phyloP scores from a whole-genome alignment of 495 filamentous ascomycete species.

The Hypoxylon lenormandii region DNA sequence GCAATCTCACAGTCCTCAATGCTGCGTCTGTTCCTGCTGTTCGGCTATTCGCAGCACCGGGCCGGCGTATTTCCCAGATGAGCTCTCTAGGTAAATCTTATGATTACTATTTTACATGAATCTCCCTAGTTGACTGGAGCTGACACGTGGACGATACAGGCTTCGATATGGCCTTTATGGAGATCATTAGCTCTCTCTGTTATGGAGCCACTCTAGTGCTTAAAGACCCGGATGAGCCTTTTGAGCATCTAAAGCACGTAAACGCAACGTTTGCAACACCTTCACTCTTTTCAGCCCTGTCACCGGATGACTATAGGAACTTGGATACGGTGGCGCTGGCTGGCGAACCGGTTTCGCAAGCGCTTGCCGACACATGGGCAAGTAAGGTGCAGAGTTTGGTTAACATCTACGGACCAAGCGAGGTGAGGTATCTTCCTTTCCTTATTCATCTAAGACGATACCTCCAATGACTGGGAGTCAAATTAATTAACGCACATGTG shows the following conservation, averaged over 20 bases:
- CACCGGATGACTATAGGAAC: slow-evolving; percentile 37
- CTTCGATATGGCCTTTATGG: slow-evolving; percentile 45
- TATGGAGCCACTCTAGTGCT: slow-evolving; percentile 45
- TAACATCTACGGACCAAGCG: slow-evolving; percentile 53
- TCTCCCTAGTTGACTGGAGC: slow-evolving; percentile 32
- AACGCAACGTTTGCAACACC: slow-evolving; percentile 45
- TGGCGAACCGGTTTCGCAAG: slow-evolving; percentile 50
- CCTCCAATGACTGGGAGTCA: not conserved
- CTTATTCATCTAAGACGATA: slow-evolving; percentile 7
- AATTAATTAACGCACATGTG: not conserved
- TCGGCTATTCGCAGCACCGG: slow-evolving; percentile 16
- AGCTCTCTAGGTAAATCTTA: slow-evolving; percentile 7
- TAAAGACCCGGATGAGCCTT: slow-evolving; percentile 30
- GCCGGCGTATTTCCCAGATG: slow-evolving; percentile 5
- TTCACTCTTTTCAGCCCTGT: slow-evolving; percentile 30
- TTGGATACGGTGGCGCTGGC: slow-evolving; percentile 45
- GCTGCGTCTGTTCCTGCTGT: slow-evolving; percentile 9
- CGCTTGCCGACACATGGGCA: slow-evolving; percentile 47
- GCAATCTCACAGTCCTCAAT: not conserved
- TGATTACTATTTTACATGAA: not conserved
- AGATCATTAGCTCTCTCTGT: slow-evolving; percentile 42
- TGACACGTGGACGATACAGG: slow-evolving; percentile 33
- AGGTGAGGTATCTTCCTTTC: slow-evolving; percentile 40
- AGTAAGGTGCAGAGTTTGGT: slow-evolving; percentile 30
- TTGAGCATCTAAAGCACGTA: slow-evolving; percentile 39